A percentile compares a stretch with the other conserved stretches of the same genome.
Conservation (phyloP, 495 filamentous ascomycete species). For the Aspergillus mulundensis region DNA sequence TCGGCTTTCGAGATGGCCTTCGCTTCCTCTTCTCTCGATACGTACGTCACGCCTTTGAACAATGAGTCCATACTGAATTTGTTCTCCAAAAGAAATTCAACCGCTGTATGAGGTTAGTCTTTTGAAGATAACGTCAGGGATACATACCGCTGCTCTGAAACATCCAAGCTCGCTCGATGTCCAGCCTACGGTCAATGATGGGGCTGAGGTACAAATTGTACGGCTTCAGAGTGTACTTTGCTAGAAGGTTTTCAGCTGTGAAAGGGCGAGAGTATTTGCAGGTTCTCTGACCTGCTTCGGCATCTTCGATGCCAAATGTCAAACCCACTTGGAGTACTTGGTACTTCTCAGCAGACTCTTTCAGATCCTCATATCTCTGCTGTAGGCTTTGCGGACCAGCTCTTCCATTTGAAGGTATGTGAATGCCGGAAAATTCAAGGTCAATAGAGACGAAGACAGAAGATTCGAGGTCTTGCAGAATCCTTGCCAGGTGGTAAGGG, state of each 20-base stretch:
- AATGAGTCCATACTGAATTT: slow-evolving; percentile 59
- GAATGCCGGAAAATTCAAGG: slow-evolving; percentile 73
- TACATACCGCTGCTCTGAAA: slow-evolving; percentile 49
- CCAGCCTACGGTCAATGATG: slow-evolving; percentile 40
- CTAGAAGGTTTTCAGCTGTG: slow-evolving; percentile 22
- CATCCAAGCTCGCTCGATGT: slow-evolving; percentile 52
- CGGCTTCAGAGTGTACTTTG: slow-evolving; percentile 56
- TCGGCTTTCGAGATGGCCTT: slow-evolving; percentile 27
- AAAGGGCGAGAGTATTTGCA: background rate
- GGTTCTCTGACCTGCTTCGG: slow-evolving; percentile 32
- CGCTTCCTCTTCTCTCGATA: slow-evolving; percentile 62
- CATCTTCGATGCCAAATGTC: slow-evolving; percentile 58
- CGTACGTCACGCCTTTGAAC: slow-evolving; percentile 63
- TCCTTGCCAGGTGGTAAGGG: slow-evolving; percentile 48
- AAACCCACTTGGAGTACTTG: slow-evolving; percentile 75
- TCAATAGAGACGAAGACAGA: slow-evolving; percentile 69
- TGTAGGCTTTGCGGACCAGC: slow-evolving; percentile 45
- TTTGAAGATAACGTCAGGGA: background rate
- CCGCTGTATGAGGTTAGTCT: slow-evolving; percentile 33
- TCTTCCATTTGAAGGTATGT: slow-evolving; percentile 24
- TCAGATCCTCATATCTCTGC: slow-evolving; percentile 62
- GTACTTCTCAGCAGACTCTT: slow-evolving; percentile 62
- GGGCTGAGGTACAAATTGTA: slow-evolving; percentile 69
- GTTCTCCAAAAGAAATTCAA: slow-evolving; percentile 58
- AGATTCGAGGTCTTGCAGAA: slow-evolving; percentile 55